Percentiles rank a stretch among this genome's conserved stretches.
Conservation (phyloP, 2,329 filamentous ascomycete genomes). For the Knoxdaviesia capensis region DNA sequence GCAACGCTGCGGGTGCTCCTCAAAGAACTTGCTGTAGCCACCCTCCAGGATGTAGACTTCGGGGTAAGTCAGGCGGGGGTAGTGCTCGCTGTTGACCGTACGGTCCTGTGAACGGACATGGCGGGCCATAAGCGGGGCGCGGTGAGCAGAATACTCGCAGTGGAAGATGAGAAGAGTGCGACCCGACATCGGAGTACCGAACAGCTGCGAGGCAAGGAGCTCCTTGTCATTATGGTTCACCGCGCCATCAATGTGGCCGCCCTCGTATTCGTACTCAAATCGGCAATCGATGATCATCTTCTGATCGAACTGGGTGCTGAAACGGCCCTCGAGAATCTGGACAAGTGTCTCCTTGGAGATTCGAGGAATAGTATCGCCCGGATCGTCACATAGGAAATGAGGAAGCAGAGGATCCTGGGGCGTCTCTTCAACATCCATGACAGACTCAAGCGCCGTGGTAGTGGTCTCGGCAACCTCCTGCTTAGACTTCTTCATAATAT, state of each 20-base stretch:
- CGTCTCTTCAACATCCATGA: conserved; percentile 63
- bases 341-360: conserved; percentile 68
- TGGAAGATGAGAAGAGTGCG: conserved; percentile 80
- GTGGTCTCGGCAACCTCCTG: conserved; percentile 31
- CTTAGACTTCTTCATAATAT: conserved; percentile 55
- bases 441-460: conserved; percentile 35
- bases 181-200: conserved; percentile 43
- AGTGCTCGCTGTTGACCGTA: conserved; percentile 63
- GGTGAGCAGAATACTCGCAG: conserved; percentile 95
- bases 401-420: conserved; percentile 55
- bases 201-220: conserved; percentile 57
- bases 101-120: conserved; percentile 82
- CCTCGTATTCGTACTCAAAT: conserved; percentile 97
- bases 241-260: conserved; percentile 82
- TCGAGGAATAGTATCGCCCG: conserved; percentile 70
- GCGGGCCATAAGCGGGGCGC: conserved; percentile 89
- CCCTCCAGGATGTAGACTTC: conserved; percentile 95
- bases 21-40: conserved; percentile 87
- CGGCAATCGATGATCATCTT: conserved; percentile 87
- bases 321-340: conserved; percentile 74
- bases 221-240: conserved; percentile 98
- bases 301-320: conserved; percentile 53
- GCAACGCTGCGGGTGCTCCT: conserved; percentile 58
- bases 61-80: conserved; percentile 80
- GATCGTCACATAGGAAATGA: conserved; percentile 62